phyloP scores from a whole-genome alignment of 306 rosid genomes.

The Lagenaria siceraria region DNA sequence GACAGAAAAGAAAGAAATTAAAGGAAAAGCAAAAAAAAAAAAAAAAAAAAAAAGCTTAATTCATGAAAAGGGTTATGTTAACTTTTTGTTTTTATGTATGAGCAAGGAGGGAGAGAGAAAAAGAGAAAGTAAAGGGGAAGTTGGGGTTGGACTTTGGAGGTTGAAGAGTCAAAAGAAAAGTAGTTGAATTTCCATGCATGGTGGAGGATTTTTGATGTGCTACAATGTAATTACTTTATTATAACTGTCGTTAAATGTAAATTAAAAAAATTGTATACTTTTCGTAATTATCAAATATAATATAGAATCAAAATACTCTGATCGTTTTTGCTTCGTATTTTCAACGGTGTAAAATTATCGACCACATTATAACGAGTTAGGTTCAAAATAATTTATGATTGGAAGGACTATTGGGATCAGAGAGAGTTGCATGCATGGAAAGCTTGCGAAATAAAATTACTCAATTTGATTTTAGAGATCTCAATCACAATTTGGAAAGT shows the following conservation, averaged over 20 bases:
- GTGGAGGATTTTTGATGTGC: background rate
- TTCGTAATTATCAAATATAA: too few species aligned
- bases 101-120: background rate
- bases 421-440: slow-evolving; percentile 4
- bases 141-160: background rate
- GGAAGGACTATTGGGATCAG: too few species aligned
- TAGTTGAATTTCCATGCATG: slow-evolving; percentile 6
- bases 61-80: background rate
- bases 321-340: too few species aligned
- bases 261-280: too few species aligned
- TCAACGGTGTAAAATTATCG: too few species aligned
- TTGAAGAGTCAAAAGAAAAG: slow-evolving; percentile 3
- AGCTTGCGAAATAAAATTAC: background rate
- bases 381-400: too few species aligned
- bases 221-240: too few species aligned
- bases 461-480: background rate
- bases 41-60: background rate
- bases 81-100: background rate
- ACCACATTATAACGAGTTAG: too few species aligned
- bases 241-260: too few species aligned
- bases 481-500: slow-evolving; percentile 1
- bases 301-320: too few species aligned
- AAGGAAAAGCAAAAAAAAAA: background rate
- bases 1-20: background rate
- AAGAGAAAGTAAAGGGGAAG: background rate